These are phyloP conservation scores for Russula virescens DNA, from an alignment of 768 basidiomycete species.

Conservation along the genomic window DNA sequence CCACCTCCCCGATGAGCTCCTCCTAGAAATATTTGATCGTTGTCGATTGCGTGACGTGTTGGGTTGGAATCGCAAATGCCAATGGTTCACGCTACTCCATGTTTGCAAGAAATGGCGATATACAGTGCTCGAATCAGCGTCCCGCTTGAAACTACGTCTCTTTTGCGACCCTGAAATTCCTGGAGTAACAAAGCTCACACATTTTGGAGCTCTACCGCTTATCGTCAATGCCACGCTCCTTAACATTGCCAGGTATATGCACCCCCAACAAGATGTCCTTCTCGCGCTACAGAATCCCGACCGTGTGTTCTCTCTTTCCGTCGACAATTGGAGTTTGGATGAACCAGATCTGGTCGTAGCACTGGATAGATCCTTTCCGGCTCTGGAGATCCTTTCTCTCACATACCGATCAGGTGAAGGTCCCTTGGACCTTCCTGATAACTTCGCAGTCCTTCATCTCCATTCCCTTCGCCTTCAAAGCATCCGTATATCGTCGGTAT, in stretches of 20 bases:
- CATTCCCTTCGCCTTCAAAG: too few relatives aligned
- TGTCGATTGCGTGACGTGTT: too few relatives aligned
- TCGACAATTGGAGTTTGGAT: neutral
- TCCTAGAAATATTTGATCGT: neutral
- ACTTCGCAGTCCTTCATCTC: too few relatives aligned
- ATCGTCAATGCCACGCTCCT: neutral
- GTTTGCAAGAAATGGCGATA: too few relatives aligned
- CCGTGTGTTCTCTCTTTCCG: neutral
- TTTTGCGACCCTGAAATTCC: neutral
- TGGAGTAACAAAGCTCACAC: too few relatives aligned
- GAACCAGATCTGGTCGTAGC: neutral
- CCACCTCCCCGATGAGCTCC: neutral
- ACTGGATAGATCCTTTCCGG: neutral
- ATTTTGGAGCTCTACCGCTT: neutral
- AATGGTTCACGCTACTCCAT: too few relatives aligned
- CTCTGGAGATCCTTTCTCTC: neutral
- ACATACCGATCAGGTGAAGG: neutral
- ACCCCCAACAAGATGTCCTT: neutral
- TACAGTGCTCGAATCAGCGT: neutral
- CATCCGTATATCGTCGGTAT: too few relatives aligned
- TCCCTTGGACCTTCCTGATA: too few relatives aligned
- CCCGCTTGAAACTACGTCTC: neutral
- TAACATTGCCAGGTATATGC: neutral
- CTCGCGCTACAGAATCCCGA: neutral
- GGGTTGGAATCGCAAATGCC: too few relatives aligned